Evolutionary conservation across 164 flowering plant genomes (phyloP), one percentile per base, ranked within the genome.

Genomic region (Malania oleifera): DNA sequence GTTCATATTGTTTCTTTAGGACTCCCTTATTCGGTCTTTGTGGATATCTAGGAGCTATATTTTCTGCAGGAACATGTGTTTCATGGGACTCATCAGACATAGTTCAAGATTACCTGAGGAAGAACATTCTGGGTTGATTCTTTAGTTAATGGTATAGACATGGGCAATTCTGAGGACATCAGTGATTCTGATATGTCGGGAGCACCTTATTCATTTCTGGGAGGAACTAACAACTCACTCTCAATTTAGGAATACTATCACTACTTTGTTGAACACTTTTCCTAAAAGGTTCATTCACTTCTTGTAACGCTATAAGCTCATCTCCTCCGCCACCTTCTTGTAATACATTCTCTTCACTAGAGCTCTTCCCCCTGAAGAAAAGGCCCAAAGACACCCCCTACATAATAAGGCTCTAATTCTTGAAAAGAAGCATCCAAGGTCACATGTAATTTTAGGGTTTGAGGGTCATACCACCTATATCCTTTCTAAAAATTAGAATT

Each of bases 41-140:
- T 51, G 54, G 35, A 25, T 51, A 25, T 17, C 54, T 51, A 51
- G 35, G 48, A 44, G 48, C 48, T 44, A 44, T 44, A 44, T 44
- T 44, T 44, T 44, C 5, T 19, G 22, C 48, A 44, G 48, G 48
- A 44, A 44, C 48, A 44, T 44, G 18, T 44, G 48, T 44, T 44
- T 44, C 23, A 44, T 44, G 3, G 18, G 23, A 44, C 48, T n/a
- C 23, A n/a, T 18, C 20, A n/a, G 18, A n/a, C 48, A 44, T 22
- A 19, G 48, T n/a, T 44, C 48, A 18, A 2, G 4, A 3, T 44
- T n/a, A 44, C 48, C 23, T n/a, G n/a, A n/a, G n/a, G n/a, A n/a
- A n/a, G n/a, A n/a, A n/a, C n/a, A n/a, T n/a, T n/a, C n/a, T n/a
- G n/a, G n/a, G n/a, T n/a, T n/a, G n/a, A n/a, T n/a, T n/a, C n/a